Evolutionary conservation across 1,284 basidiomycete genomes (phyloP), one percentile per base, ranked within the genome.

Genomic region (Boletus holoroseus): DNA sequence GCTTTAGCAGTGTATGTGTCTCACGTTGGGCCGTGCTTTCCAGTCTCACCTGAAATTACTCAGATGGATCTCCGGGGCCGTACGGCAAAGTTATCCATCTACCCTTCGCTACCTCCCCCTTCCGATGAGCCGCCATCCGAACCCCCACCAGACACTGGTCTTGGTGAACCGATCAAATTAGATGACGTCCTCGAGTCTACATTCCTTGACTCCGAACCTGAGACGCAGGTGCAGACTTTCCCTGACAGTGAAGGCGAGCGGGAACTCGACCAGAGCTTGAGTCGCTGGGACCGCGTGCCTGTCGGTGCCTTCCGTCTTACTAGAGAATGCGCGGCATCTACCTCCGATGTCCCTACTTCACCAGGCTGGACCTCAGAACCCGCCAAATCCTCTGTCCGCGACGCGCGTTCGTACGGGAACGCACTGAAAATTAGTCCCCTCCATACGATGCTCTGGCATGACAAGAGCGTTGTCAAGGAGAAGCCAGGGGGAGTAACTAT

Each of bases 161-260:
- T 71, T 37, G 67, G 76, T n/a, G 76, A 80, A 51, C 71, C 78
- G 8, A 83, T 90, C 44, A 76, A 81, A 47, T 74, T 90, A n/a
- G 80, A 88, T 58, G 87, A 91, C 57, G 86, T 91, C n/a, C 73
- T 91, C 31, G 85, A 91, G 53, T 72, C 82, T 1, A 81, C 86
- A 0, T 79, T 87, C 66, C 71, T 90, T 13, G 79, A 81, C 56
- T 70, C 58, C 5, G 81, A 82, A 50, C 72, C 76, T 5, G 74
- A 75, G 51, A 49, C 47, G 39, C 60, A 55, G 51, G 49, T 51
- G 57, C 66, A 51, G 49, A 50, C 44, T 44, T 57, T 48, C 55
- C 64, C 20, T 51, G 63, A 59, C 62, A 67, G 56, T 63, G 74
- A 63, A 52, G 67, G 51, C 65, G 73, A 66, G 66, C 68, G 61